Base-by-base conservation (phyloP, 2,329 filamentous ascomycete genomes). In the Fusarium foetens region DNA sequence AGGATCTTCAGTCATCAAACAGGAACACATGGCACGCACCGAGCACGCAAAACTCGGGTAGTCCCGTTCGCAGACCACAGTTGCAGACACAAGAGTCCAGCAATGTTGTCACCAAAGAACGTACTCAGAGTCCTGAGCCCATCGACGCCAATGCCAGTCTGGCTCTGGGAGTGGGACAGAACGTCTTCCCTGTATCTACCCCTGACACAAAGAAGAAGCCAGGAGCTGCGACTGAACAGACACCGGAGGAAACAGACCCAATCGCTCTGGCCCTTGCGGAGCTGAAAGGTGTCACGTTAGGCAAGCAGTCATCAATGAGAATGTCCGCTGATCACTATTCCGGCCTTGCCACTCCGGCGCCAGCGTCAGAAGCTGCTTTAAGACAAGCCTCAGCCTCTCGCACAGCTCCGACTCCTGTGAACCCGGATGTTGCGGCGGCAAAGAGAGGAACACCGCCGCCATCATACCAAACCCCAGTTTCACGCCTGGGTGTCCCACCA, bases 281-380 rank as follows among this genome's bases (percentile, higher is more conserved):
- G 77, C 87, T 99, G 39, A 98, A 97, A 83, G 94, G 92, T 2
- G 92, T 95, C 8, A 87, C 86, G 1, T 86, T 93, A 17, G 88
- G 86, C 21, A 98, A 98, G 82, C 92, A 95, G 75, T 89, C 94
- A 11, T 91, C 91, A 7, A 87, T 89, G 53, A 90, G 97, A n/a
- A 90, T 97, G 67, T 97, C 96, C n/a, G 96, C 95, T 23, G 97
- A 99, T 80, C 91, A 93, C 68, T 98, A 97, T 81, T 94, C 97
- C 78, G 95, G 96, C n/a, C 92, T 99, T 70, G 86, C 93, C 17
- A 97, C 95, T 4, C 95, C 96, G 9, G 91, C 88, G 11, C 92
- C 89, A 2, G 86, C 85, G 12, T 78, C 80, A 49, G 84, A 83
- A 51, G 79, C 70, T 31, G 48, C 66, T 25, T 72, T 70, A 17